Percentiles rank a stretch among this genome's conserved stretches.
Evolutionary conservation across 2,329 filamentous ascomycete genomes (phyloP).

Genomic region (Pseudocercospora musae): DNA sequence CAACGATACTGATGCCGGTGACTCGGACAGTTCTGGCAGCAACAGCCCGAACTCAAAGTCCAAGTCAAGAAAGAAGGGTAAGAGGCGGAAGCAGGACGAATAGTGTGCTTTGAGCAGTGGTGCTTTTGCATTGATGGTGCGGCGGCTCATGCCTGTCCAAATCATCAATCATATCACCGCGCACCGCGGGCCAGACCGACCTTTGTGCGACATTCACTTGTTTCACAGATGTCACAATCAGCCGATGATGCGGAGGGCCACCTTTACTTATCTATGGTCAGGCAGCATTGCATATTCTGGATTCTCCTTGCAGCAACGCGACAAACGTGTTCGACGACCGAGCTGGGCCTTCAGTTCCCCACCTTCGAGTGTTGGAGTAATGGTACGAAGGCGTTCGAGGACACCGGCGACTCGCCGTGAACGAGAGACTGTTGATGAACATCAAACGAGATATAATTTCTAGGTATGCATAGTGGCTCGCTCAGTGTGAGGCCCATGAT

Average conservation of each 20-base stretch:
- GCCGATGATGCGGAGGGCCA: not conserved
- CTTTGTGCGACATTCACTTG: not conserved
- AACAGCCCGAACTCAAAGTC: slow-evolving; percentile 20
- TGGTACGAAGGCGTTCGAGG: not conserved
- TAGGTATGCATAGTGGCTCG: not conserved
- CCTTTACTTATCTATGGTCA: slow-evolving; percentile 2
- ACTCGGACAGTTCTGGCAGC: slow-evolving; percentile 10
- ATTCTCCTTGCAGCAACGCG: not conserved
- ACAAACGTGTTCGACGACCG: not conserved
- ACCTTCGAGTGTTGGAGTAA: not conserved
- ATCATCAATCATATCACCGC: slow-evolving; percentile 1
- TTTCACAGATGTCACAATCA: not conserved
- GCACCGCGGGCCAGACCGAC: not conserved
- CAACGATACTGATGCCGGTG: slow-evolving; percentile 15
- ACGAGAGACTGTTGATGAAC: slow-evolving; percentile 1
- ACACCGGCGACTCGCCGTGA: not conserved
- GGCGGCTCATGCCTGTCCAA: not conserved
- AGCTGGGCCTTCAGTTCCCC: not conserved
- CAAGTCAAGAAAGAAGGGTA: slow-evolving; percentile 22
- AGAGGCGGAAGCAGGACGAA: slow-evolving; percentile 22
- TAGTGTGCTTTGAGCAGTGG: not conserved
- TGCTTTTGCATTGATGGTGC: not conserved
- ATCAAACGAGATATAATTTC: not conserved
- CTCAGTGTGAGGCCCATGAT: not conserved
- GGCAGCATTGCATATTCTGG: slow-evolving; percentile 8